Percentiles rank a stretch among this genome's conserved stretches.
Conservation (phyloP, 768 basidiomycete species). For the Xerocomellus chrysenteron region DNA sequence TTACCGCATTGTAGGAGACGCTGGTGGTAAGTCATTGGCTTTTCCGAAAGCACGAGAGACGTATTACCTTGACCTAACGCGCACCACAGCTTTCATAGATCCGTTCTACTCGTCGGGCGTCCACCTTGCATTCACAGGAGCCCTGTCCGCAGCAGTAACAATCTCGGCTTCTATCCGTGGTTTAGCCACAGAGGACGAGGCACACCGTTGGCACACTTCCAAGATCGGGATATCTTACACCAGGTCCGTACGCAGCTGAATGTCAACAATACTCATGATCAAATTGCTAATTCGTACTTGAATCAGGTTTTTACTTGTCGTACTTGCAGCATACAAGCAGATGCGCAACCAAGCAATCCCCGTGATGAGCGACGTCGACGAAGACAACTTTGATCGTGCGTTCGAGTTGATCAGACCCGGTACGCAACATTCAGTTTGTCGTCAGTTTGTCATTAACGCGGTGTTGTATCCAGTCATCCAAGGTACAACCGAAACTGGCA, state of each 20-base stretch:
- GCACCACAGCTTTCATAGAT: slow-evolving; percentile 9
- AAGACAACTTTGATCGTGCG: slow-evolving; percentile 14
- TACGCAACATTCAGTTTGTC: background rate
- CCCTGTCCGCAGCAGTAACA: slow-evolving; percentile 9
- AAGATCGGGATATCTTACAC: slow-evolving; percentile 12
- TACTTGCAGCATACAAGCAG: slow-evolving; percentile 12
- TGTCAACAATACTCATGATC: too few species aligned
- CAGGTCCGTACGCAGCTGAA: background rate
- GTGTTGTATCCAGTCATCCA: slow-evolving; percentile 4
- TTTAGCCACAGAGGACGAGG: slow-evolving; percentile 1
- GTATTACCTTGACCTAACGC: too few species aligned
- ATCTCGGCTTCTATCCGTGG: slow-evolving; percentile 13
- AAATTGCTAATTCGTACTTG: background rate
- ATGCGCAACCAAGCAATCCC: slow-evolving; percentile 9
- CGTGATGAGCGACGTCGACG: slow-evolving; percentile 11
- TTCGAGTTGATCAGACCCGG: slow-evolving; percentile 14
- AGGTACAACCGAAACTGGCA: slow-evolving; percentile 5
- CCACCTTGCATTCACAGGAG: slow-evolving; percentile 11
- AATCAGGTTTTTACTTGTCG: slow-evolving; percentile 8
- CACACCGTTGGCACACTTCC: slow-evolving; percentile 11
- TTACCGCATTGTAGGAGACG: slow-evolving; percentile 59
- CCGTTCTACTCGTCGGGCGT: slow-evolving; percentile 15
- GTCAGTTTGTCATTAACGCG: background rate
- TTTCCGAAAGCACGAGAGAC: too few species aligned
- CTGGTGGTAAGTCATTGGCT: slow-evolving; percentile 18